Evolutionary conservation across 352 stramenopile genomes (phyloP), one percentile per base, ranked within the genome.

Genomic region (Phytopythium vexans): DNA sequence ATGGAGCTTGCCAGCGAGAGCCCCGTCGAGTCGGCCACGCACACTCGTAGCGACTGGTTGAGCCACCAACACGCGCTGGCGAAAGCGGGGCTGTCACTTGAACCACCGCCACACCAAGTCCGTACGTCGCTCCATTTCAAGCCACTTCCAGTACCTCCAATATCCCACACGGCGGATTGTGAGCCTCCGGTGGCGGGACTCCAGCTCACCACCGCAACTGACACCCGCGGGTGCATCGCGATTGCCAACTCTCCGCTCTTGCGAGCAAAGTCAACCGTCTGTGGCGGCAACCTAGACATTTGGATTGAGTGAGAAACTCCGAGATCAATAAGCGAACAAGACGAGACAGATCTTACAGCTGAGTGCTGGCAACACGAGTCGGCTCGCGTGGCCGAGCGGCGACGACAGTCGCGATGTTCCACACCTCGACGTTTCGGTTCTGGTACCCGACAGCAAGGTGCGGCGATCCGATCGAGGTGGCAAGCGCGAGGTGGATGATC

Each of bases 381-480:
- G 69, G 70, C 10, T 80, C 69, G 21, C 60, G 45, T 21, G 54
- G 48, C 14, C 37, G 48, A 1, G n/a, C 37, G n/a, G 10, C 46
- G 2, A 53, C 16, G 16, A 54, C 5, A 11, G 48, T 16, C 7
- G 33, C 36, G 40, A 83, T 56, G 9, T 73, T 52, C 69, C 81
- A 73, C 11, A 89, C 56, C 39, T 89, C 81, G 14, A 88, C 60
- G 1, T 66, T 51, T 5, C 73, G 74, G 39, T 79, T 88, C 47
- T 86, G 75, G 52, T 82, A 88, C 3, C 50, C 78, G 21, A 70
- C 70, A 14, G 72, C 41, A 31, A 87, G 53, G 45, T 78, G 80
- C 44, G 37, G 42, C 10, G 14, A 66, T 2, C 56, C 46, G 49
- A 51, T 70, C 15, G 54, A 54, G 6, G 55, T 50, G 36, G 49